Evolutionary conservation across 352 stramenopile species (phyloP).

Genomic region (Pythium periplocum): DNA sequence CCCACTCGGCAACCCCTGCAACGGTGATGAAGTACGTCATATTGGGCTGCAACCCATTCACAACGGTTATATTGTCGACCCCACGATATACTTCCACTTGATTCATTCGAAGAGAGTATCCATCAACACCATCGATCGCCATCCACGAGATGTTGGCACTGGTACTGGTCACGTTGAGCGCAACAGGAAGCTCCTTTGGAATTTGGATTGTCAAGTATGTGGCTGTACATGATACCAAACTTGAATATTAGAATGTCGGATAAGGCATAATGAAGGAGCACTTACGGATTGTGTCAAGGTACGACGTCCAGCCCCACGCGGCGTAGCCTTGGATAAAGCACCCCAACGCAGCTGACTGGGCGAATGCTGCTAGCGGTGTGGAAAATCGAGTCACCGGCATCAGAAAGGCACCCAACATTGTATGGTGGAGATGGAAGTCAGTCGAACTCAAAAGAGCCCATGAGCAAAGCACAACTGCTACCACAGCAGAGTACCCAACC

Average conservation of each 20-base stretch:
- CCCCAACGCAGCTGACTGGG: slow-evolving; percentile 48
- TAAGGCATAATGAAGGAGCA: slow-evolving; percentile 7
- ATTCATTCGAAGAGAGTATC: slow-evolving; percentile 73
- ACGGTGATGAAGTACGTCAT: slow-evolving; percentile 72
- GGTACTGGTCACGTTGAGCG: slow-evolving; percentile 36
- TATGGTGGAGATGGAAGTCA: slow-evolving; percentile 69
- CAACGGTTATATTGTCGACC: slow-evolving; percentile 24
- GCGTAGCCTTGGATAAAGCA: slow-evolving; percentile 73
- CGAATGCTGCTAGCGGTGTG: slow-evolving; percentile 40
- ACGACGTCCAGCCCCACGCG: slow-evolving; percentile 67
- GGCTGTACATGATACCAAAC: slow-evolving; percentile 24
- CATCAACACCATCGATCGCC: slow-evolving; percentile 38
- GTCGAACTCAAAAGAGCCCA: slow-evolving; percentile 56
- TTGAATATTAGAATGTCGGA: not conserved
- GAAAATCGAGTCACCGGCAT: slow-evolving; percentile 70
- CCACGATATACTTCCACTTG: slow-evolving; percentile 70
- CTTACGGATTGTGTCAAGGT: slow-evolving; percentile 59
- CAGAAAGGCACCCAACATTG: slow-evolving; percentile 57
- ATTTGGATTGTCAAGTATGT: slow-evolving; percentile 58
- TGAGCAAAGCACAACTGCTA: slow-evolving; percentile 31
- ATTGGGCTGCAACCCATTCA: slow-evolving; percentile 49
- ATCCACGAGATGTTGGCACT: slow-evolving; percentile 45
- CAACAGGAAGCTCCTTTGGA: slow-evolving; percentile 19
- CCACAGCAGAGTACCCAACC: slow-evolving; percentile 30
- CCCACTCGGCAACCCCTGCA: slow-evolving; percentile 57